Evolutionary conservation across 805 yeast species (phyloP).

Genomic region (Hanseniaspora valbyensis): DNA sequence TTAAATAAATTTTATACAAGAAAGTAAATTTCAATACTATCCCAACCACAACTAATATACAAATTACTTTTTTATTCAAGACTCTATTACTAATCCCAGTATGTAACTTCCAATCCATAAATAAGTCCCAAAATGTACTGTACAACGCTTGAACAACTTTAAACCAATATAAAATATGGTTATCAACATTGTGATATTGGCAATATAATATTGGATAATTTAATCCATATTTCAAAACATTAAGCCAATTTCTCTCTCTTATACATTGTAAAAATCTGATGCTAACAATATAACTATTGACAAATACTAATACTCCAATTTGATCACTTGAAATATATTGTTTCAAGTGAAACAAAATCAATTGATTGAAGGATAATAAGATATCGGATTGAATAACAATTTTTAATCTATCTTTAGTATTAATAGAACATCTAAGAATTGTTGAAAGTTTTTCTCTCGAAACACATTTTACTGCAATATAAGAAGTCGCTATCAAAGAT

Average conservation of each 20-base stretch:
- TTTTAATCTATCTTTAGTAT: conserved; percentile 8
- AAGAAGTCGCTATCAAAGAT: not conserved
- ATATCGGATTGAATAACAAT: conserved; percentile 14
- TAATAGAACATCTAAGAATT: conserved; percentile 6
- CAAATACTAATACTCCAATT: conserved; percentile 23
- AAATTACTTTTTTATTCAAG: conserved; percentile 36
- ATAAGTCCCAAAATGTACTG: conserved; percentile 80
- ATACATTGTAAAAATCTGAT: conserved; percentile 76
- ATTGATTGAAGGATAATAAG: not conserved
- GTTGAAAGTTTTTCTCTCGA: not conserved
- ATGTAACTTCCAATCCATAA: conserved; percentile 76
- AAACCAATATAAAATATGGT: conserved; percentile 28
- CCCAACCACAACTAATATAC: conserved; percentile 47
- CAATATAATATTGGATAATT: conserved; percentile 44
- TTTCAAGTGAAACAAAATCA: conserved; percentile 5
- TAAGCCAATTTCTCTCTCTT: conserved; percentile 54
- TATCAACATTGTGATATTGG: conserved; percentile 16
- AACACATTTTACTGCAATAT: not conserved
- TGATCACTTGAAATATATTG: conserved; percentile 1
- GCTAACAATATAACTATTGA: conserved; percentile 48
- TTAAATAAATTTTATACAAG: conserved; percentile 29
- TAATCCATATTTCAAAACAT: conserved; percentile 64
- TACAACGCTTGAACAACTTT: conserved; percentile 60
- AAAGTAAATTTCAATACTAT: conserved; percentile 63
- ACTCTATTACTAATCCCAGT: conserved; percentile 29